Evolutionary conservation across 805 yeast species (phyloP).

Genomic region (Monosporozyma yasuniensis): DNA sequence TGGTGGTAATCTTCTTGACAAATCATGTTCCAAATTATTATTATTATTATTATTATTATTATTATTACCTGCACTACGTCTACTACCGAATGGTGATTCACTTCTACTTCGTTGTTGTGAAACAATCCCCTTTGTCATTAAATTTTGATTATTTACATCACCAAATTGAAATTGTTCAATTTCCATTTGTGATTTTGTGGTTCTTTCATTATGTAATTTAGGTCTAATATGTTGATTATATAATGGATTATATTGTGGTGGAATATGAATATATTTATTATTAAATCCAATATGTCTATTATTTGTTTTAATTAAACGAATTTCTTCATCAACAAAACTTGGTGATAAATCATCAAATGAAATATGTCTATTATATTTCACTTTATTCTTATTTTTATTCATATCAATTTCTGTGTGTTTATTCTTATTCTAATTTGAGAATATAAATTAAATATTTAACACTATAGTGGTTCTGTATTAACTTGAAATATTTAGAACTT

Average conservation of each 20-base stretch:
- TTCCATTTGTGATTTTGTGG: background rate
- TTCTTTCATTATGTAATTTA: background rate
- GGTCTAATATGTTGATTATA: slow-evolving; percentile 5
- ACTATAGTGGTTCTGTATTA: too few relatives aligned
- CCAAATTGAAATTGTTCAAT: background rate
- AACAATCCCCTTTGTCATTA: background rate
- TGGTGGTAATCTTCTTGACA: slow-evolving; percentile 17
- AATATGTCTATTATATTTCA: slow-evolving; percentile 20
- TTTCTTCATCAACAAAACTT: slow-evolving; percentile 23
- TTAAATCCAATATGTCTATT: slow-evolving; percentile 16
- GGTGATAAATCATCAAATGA: slow-evolving; percentile 30
- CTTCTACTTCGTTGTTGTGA: slow-evolving; percentile 9
- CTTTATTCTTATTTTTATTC: background rate
- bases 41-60: too few relatives aligned
- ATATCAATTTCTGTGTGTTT: background rate
- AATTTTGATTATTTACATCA: background rate
- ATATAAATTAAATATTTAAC: too few relatives aligned
- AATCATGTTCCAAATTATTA: background rate
- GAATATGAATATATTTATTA: slow-evolving; percentile 23
- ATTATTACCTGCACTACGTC: too few relatives aligned
- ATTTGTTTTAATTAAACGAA: slow-evolving; percentile 13
- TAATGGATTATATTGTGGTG: slow-evolving; percentile 27
- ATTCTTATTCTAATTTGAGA: too few relatives aligned
- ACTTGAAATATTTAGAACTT: too few relatives aligned
- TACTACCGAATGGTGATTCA: slow-evolving; percentile 9